Evolutionary conservation across 2,329 filamentous ascomycete genomes (phyloP), one percentile per base, ranked within the genome.

Genomic region (Fusarium euwallaceae): DNA sequence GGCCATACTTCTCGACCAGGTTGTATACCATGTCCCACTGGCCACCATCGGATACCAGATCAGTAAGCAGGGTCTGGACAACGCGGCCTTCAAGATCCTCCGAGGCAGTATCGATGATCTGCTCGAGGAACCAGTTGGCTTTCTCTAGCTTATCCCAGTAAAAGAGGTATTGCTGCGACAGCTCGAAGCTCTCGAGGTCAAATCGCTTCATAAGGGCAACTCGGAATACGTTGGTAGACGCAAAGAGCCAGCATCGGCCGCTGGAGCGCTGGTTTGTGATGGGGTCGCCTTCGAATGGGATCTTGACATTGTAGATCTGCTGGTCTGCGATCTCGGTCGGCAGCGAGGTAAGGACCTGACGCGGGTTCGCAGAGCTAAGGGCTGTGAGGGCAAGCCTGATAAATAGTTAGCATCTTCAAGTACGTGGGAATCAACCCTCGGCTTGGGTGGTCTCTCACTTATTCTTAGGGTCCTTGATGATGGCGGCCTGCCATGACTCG

Each of bases 131-230:
- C 86, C 90, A 97, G 82, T 97, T 97, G 10, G 93, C 88, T 83
- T 97, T 97, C 83, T 98, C 95, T 22, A 97, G 90, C 85, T 97
- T 97, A 82, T 98, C 95, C 92, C 93, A 97, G 88, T 95, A 97
- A 85, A 96, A 97, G 5, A 97, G 88, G 79, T 97, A 97, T 1
- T 92, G 88, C 83, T 97, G 95, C 34, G 92, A 95, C n/a, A 98
- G 87, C 86, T 97, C 94, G 78, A 97, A 97, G 63, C 89, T 87
- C 56, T 92, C 89, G 22, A 97, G 89, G 73, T 91, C 90, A 83
- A 97, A 93, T 78, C 92, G 92, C 83, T 94, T 93, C 92, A 97
- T 96, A 56, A 97, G 87, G 1, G 94, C 93, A n/a, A 97, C 89
- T 32, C 95, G 92, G 84, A 97, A 97, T 66, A 97, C 92, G 78